Percentiles rank a stretch among this genome's conserved stretches.
Evolutionary conservation across 306 rosid species (phyloP).

Genomic region (Purshia tridentata): DNA sequence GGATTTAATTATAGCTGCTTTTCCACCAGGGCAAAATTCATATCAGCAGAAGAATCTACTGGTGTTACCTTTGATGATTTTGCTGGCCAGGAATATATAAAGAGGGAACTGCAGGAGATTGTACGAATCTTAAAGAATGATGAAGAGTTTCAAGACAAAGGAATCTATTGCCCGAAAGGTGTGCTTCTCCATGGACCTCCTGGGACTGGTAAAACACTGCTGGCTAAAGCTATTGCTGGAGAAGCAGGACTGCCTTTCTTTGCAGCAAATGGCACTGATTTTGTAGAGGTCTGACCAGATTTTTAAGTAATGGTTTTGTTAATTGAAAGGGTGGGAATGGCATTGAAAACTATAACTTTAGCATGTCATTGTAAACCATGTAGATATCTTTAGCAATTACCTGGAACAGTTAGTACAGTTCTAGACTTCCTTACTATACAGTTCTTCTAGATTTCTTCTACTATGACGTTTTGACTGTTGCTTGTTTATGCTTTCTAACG

Average conservation of each 20-base stretch:
- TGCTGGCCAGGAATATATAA: constrained; percentile 99
- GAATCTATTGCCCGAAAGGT: constrained; percentile 96
- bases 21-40: constrained; percentile 87
- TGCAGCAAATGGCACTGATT: constrained; percentile 97
- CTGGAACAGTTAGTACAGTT: background rate
- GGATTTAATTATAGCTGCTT: constrained; percentile 43
- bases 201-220: constrained; percentile 96
- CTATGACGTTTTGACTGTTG: background rate
- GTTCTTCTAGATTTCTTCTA: background rate
- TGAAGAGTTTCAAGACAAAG: constrained; percentile 90
- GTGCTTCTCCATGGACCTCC: constrained; percentile 99
- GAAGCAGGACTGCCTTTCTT: constrained; percentile 98
- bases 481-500: background rate
- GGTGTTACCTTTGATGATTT: constrained; percentile 94
- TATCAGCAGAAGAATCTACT: constrained; percentile 97
- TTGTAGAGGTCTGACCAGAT: constrained; percentile 79
- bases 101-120: constrained; percentile 91
- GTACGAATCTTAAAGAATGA: constrained; percentile 86
- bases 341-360: background rate
- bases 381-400: background rate
- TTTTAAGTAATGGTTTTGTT: constrained; percentile 24
- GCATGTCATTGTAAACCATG: background rate
- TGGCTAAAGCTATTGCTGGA: constrained; percentile 98
- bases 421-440: background rate
- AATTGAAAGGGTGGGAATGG: background rate